Base-by-base conservation (phyloP, 768 basidiomycete genomes). In the Xanthoconium purpureum region DNA sequence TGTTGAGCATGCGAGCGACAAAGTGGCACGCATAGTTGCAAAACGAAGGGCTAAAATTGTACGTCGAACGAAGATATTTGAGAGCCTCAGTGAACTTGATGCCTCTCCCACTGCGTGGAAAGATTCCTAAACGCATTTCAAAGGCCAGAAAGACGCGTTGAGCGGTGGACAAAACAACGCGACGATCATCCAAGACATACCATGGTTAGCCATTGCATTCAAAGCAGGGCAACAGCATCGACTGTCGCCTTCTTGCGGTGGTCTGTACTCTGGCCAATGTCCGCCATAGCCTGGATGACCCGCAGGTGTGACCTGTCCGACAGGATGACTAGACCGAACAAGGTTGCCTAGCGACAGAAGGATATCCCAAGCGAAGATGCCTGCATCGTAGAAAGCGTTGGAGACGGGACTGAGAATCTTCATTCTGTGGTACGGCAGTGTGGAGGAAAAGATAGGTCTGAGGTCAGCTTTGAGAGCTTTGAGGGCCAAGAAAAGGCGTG, bases 141-240 rank as follows among this genome's bases (percentile, higher is more conserved):
- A 24, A 24, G 18, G 15, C 10, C 15, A 14, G n/a, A n/a, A 7
- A 15, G 3, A 15, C 35, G 30, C 17, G 35, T 17, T 20, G 20
- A 39, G 7, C 3, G 30, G 35, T 37, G 43, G 28, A 28, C n/a
- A 1, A 14, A 8, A 39, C 37, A 17, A 17, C 10, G 3, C 17
- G 9, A 36, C 12, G 35, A 33, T 44, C 32, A 85, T 82, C 3
- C 24, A 24, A 24, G 38, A 55, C 70, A 28, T 39, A 89, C 89
- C 89, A 61, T 91, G 89, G 65, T 91, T 91, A 6, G 89, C 87
- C 80, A 92, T 74, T 0, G 87, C 84, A 59, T 92, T 91, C 60
- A 91, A 71, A 12, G 80, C 87, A 3, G 88, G 89, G 61, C 89
- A 91, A 2, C 82, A 81, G 59, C 79, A 80, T 14, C 90, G 75